A percentile compares a stretch with the other conserved stretches of the same genome.
These are phyloP conservation scores for Kurtzmaniella cleridarum DNA, from an alignment of 805 yeast genomes.

Conservation along the genomic window DNA sequence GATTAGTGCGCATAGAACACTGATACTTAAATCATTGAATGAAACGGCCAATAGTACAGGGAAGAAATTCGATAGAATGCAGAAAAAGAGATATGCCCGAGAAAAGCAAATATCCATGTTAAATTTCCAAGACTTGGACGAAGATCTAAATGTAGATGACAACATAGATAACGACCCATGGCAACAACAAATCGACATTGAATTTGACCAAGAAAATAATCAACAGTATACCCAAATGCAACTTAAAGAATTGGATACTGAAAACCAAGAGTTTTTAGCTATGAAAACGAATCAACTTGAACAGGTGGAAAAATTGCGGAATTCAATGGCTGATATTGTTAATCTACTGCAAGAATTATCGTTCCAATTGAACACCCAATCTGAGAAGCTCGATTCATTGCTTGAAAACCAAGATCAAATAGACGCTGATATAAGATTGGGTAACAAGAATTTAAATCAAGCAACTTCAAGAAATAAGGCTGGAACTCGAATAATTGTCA, in stretches of 20 bases:
- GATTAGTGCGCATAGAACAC: constrained; percentile 41
- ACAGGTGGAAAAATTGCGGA: constrained; percentile 56
- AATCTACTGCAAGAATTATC: constrained; percentile 70
- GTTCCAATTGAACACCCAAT: constrained; percentile 66
- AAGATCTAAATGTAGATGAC: constrained; percentile 17
- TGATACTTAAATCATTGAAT: constrained; percentile 45
- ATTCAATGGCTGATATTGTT: constrained; percentile 66
- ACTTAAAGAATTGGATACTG: constrained; percentile 50
- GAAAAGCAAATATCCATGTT: constrained; percentile 27
- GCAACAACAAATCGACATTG: background rate
- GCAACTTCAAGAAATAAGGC: constrained; percentile 63
- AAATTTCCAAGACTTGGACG: constrained; percentile 39
- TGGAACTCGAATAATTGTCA: constrained; percentile 33
- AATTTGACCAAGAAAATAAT: constrained; percentile 6
- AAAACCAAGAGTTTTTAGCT: constrained; percentile 51
- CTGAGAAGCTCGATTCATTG: constrained; percentile 59
- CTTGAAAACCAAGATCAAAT: constrained; percentile 65
- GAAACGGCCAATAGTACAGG: constrained; percentile 39
- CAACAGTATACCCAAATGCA: constrained; percentile 41
- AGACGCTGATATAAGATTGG: constrained; percentile 58
- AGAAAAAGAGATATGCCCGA: constrained; percentile 42
- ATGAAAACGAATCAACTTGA: constrained; percentile 55
- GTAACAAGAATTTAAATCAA: constrained; percentile 62
- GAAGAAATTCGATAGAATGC: constrained; percentile 43
- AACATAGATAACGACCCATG: constrained; percentile 3